Conservation (phyloP, 805 yeast species). For the Cyberlindnera galapagoensis region DNA sequence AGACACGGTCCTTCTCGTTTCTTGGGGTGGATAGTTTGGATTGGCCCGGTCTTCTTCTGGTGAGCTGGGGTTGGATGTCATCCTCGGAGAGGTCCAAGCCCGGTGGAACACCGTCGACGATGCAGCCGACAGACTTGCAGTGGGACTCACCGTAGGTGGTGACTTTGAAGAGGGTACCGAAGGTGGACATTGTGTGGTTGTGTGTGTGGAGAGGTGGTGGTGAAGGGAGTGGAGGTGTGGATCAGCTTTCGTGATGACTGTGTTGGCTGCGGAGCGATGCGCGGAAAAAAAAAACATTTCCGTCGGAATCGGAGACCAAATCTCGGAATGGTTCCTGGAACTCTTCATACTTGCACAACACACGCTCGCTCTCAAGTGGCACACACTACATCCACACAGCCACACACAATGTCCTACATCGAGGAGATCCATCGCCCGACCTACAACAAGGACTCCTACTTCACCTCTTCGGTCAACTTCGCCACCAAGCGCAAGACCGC, state of each 20-base stretch:
- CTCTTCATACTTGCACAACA: no score
- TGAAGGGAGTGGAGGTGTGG: neutral
- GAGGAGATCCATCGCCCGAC: constrained; percentile 18
- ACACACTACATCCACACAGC: no score
- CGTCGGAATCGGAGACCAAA: no score
- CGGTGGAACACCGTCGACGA: constrained; percentile 97
- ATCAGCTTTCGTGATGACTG: constrained; percentile 2
- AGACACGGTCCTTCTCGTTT: constrained; percentile 89
- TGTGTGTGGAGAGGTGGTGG: neutral
- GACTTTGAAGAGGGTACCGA: constrained; percentile 59
- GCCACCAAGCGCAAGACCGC: constrained; percentile 13
- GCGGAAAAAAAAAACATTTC: constrained; percentile 1
- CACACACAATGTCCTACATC: constrained; percentile 7
- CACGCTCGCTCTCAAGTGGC: no score
- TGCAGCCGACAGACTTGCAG: constrained; percentile 96
- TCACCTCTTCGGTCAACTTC: constrained; percentile 21
- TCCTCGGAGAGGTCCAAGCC: constrained; percentile 78
- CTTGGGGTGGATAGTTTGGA: constrained; percentile 89
- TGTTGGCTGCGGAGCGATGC: constrained; percentile 3
- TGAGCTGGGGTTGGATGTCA: constrained; percentile 92
- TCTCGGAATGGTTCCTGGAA: no score
- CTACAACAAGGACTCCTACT: constrained; percentile 19
- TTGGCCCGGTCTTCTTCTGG: constrained; percentile 98
- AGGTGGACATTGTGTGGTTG: constrained; percentile 51
- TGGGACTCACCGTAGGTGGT: constrained; percentile 98